Percentiles rank a stretch among this genome's conserved stretches.
Evolutionary conservation across 2,329 filamentous ascomycete species (phyloP).

Genomic region (Colletotrichum sp.): DNA sequence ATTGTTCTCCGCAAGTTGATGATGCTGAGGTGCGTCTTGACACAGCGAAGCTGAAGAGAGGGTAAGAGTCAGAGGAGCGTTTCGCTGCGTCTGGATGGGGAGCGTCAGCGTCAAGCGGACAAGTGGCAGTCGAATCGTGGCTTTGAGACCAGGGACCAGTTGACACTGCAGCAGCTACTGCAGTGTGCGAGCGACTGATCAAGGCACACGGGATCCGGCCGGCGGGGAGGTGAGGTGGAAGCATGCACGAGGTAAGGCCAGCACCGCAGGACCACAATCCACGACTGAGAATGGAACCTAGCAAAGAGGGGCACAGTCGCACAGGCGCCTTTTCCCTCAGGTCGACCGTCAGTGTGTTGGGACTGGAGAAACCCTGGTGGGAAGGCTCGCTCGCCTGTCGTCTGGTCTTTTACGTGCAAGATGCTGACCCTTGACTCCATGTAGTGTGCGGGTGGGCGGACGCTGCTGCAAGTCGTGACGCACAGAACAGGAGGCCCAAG

Average conservation of each 20-base stretch:
- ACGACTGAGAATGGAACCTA: not conserved
- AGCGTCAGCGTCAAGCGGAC: not conserved
- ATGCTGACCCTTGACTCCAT: not conserved
- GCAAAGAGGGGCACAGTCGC: not conserved
- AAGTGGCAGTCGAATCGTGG: slow-evolving; percentile 18
- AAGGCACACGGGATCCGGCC: not conserved
- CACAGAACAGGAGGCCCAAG: slow-evolving; percentile 11
- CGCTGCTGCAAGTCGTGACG: slow-evolving; percentile 8
- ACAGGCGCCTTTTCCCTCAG: not conserved
- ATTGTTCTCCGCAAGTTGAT: not conserved
- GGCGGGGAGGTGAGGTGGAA: not conserved
- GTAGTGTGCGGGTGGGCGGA: not conserved
- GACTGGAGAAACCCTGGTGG: not conserved
- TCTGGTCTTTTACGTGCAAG: not conserved
- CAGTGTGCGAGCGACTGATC: slow-evolving; percentile 2
- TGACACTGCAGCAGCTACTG: slow-evolving; percentile 11
- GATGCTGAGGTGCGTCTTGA: not conserved
- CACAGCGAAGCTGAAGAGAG: not conserved
- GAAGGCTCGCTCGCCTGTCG: not conserved
- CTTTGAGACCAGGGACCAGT: slow-evolving; percentile 7
- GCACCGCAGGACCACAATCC: not conserved
- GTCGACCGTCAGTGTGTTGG: not conserved
- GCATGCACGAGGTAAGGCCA: not conserved
- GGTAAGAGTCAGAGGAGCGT: not conserved
- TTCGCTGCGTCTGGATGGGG: not conserved